Evolutionary conservation across 352 stramenopile genomes (phyloP).

Genomic region (Phytophthora lateralis): DNA sequence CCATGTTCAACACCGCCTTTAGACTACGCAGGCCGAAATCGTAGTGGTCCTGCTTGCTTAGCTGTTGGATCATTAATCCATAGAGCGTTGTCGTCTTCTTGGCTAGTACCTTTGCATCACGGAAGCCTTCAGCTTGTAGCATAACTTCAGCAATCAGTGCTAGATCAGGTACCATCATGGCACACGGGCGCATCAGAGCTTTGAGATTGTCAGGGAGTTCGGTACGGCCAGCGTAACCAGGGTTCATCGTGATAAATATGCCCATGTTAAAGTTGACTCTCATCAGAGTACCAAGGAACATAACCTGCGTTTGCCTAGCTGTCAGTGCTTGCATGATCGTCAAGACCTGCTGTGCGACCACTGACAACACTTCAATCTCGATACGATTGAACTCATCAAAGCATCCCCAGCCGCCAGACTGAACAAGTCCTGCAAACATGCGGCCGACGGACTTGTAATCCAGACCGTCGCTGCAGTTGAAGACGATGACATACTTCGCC

Average conservation of each 20-base stretch:
- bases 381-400: slow-evolving; percentile 98
- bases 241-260: slow-evolving; percentile 95
- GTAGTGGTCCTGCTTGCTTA: slow-evolving; percentile 90
- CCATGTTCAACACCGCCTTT: slow-evolving; percentile 89
- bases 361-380: slow-evolving; percentile 94
- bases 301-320: slow-evolving; percentile 69
- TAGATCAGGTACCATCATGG: slow-evolving; percentile 90
- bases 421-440: slow-evolving; percentile 94
- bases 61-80: slow-evolving; percentile 85
- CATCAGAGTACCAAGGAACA: slow-evolving; percentile 89
- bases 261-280: slow-evolving; percentile 89
- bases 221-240: slow-evolving; percentile 90
- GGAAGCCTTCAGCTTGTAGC: slow-evolving; percentile 87
- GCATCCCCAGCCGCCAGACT: slow-evolving; percentile 93
- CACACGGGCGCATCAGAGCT: slow-evolving; percentile 83
- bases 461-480: slow-evolving; percentile 94
- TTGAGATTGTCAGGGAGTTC: slow-evolving; percentile 91
- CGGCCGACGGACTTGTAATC: slow-evolving; percentile 94
- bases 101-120: slow-evolving; percentile 77
- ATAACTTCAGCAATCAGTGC: slow-evolving; percentile 88
- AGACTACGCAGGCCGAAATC: slow-evolving; percentile 85
- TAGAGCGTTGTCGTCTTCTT: slow-evolving; percentile 91
- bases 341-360: slow-evolving; percentile 92
- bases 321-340: slow-evolving; percentile 91
- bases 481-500: slow-evolving; percentile 94